phyloP scores from a whole-genome alignment of 169 alveolate species.

The Fabrea salina region DNA sequence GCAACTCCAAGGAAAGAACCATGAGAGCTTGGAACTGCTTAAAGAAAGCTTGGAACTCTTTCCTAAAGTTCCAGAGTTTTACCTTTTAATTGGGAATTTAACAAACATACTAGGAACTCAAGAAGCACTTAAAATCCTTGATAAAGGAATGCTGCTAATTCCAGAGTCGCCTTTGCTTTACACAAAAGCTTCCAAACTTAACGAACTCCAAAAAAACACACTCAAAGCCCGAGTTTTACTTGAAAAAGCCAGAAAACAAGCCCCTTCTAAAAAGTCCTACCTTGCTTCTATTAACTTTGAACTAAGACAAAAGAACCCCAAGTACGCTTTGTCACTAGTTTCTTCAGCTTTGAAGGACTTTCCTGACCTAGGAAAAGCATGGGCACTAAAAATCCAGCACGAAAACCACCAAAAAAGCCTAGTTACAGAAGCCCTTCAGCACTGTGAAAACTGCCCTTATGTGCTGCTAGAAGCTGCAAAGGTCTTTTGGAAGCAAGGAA shows the following conservation, averaged over 20 bases:
- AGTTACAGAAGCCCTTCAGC: conserved; percentile 90
- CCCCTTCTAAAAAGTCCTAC: conserved; percentile 74
- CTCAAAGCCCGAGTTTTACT: conserved; percentile 92
- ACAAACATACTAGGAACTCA: no score
- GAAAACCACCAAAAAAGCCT: conserved; percentile 72
- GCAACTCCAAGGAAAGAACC: no score
- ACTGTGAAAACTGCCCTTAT: conserved; percentile 91
- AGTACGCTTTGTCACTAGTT: conserved; percentile 18
- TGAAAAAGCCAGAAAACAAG: conserved; percentile 84
- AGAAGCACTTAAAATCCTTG: conserved; percentile 30
- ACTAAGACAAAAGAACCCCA: conserved; percentile 35
- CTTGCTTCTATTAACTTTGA: conserved; percentile 38
- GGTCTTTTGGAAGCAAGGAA: conserved; percentile 90
- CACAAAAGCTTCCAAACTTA: conserved; percentile 89
- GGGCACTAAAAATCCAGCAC: conserved; percentile 20
- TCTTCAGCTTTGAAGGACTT: conserved; percentile 23
- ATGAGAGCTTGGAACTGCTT: no score
- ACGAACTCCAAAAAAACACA: conserved; percentile 88
- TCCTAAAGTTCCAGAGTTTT: no score
- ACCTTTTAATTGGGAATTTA: no score
- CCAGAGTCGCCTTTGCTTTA: conserved; percentile 26
- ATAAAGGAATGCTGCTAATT: neutral
- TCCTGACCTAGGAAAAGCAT: conserved; percentile 39
- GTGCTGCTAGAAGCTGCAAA: conserved; percentile 91
- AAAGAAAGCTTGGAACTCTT: no score